Percentiles rank a stretch among this genome's conserved stretches.
Evolutionary conservation across 257 asterid species (phyloP).

Genomic region (Penstemon barbatus): DNA sequence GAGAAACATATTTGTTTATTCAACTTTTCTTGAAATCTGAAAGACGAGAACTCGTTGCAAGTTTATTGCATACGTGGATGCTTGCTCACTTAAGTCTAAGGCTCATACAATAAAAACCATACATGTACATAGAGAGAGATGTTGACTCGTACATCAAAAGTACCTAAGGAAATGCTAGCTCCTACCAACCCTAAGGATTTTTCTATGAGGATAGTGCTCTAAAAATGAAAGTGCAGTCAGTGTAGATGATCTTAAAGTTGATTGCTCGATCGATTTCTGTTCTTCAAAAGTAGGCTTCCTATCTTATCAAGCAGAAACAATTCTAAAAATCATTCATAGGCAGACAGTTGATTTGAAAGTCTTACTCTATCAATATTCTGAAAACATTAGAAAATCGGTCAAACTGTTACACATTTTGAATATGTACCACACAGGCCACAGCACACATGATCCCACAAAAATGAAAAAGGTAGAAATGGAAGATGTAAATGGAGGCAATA

Average conservation of each 20-base stretch:
- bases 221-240: constrained; percentile 6
- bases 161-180: constrained; percentile 14
- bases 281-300: constrained; percentile 48
- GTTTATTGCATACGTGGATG: too few relatives aligned
- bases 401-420: too few relatives aligned
- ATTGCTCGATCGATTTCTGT: constrained; percentile 36
- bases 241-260: constrained; percentile 37
- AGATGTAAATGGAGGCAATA: constrained; percentile 14
- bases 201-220: constrained; percentile 2
- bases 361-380: too few relatives aligned
- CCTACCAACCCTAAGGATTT: constrained; percentile 22
- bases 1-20: constrained; percentile 49
- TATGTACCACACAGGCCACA: too few relatives aligned
- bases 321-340: too few relatives aligned
- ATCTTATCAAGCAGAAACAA: constrained; percentile 35
- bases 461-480: too few relatives aligned
- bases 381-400: too few relatives aligned
- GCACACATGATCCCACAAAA: too few relatives aligned
- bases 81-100: too few relatives aligned
- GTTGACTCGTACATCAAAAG: constrained; percentile 7
- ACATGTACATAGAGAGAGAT: not conserved
- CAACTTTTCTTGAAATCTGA: constrained; percentile 80
- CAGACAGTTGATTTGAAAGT: too few relatives aligned
- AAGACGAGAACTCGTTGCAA: constrained; percentile 23
- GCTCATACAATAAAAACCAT: too few relatives aligned